Percentiles rank a stretch among this genome's conserved stretches.
These are phyloP conservation scores for Pyrenophora graminea DNA, from an alignment of 2,329 filamentous ascomycete species.

Conservation along the genomic window DNA sequence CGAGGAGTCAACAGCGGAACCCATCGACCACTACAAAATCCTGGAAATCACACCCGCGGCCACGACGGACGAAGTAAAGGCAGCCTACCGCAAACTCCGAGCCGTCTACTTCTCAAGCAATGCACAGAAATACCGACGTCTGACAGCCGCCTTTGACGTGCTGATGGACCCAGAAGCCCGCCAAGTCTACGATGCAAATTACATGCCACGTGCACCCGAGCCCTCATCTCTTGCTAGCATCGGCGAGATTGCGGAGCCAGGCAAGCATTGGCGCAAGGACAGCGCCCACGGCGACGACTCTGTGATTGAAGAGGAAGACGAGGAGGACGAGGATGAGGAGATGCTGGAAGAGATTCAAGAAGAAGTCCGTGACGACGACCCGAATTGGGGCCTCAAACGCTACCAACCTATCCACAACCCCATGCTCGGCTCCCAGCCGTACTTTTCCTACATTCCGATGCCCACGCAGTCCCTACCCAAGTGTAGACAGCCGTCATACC, in stretches of 20 bases:
- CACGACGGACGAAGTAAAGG: slow-evolving; percentile 36
- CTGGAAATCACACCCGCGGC: slow-evolving; percentile 31
- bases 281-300: slow-evolving; percentile 26
- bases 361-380: slow-evolving; percentile 23
- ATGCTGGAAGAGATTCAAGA: slow-evolving; percentile 11
- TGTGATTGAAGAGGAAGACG: slow-evolving; percentile 21
- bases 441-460: slow-evolving; percentile 35
- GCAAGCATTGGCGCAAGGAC: slow-evolving; percentile 29
- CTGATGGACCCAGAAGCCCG: slow-evolving; percentile 35
- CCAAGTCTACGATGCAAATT: slow-evolving; percentile 33
- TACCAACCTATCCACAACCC: slow-evolving; percentile 23
- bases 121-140: slow-evolving; percentile 34
- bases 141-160: slow-evolving; percentile 38
- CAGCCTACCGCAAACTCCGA: slow-evolving; percentile 34
- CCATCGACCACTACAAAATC: slow-evolving; percentile 40
- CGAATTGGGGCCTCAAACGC: slow-evolving; percentile 34
- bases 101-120: slow-evolving; percentile 36
- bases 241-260: slow-evolving; percentile 20
- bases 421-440: slow-evolving; percentile 29
- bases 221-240: slow-evolving; percentile 14
- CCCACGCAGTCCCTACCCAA: slow-evolving; percentile 4
- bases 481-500: slow-evolving; percentile 32
- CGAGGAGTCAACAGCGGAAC: slow-evolving; percentile 22
- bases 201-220: slow-evolving; percentile 12
- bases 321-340: slow-evolving; percentile 25